Conservation (phyloP, 192 early-diverging fungal genomes). For the Coemansia aciculifera region DNA sequence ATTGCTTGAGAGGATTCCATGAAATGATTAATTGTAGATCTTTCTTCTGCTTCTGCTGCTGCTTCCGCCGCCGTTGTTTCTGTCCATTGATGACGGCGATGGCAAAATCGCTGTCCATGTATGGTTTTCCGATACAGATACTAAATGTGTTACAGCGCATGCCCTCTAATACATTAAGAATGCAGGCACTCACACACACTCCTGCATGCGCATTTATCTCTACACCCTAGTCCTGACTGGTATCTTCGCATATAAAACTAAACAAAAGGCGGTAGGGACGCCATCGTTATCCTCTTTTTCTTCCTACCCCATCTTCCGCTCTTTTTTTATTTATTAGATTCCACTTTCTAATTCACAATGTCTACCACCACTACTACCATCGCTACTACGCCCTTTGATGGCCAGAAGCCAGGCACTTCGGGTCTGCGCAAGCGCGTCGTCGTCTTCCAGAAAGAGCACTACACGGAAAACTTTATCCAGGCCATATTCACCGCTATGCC, state of each 20-base stretch:
- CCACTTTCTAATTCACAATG: background rate
- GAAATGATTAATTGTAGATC: background rate
- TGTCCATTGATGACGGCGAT: no score
- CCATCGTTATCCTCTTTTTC: background rate
- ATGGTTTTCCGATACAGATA: background rate
- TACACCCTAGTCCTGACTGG: background rate
- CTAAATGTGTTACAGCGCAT: background rate
- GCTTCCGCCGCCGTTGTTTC: no score
- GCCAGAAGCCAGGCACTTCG: constrained; percentile 96
- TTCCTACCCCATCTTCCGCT: background rate
- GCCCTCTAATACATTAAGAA: background rate
- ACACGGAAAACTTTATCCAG: constrained; percentile 98
- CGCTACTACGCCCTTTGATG: constrained; percentile 75
- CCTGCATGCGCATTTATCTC: background rate
- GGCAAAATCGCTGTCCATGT: background rate
- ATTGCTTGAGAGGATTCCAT: constrained; percentile 8
- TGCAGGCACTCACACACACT: background rate
- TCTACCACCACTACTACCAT: constrained; percentile 54
- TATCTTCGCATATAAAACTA: background rate
- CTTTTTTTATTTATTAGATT: background rate
- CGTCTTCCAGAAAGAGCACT: constrained; percentile 91
- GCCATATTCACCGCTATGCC: constrained; percentile 85
- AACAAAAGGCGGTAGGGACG: background rate
- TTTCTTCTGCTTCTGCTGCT: background rate
- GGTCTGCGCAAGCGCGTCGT: constrained; percentile 94